phyloP scores from a whole-genome alignment of 495 filamentous ascomycete species.

The Penicillium psychrofluorescens region DNA sequence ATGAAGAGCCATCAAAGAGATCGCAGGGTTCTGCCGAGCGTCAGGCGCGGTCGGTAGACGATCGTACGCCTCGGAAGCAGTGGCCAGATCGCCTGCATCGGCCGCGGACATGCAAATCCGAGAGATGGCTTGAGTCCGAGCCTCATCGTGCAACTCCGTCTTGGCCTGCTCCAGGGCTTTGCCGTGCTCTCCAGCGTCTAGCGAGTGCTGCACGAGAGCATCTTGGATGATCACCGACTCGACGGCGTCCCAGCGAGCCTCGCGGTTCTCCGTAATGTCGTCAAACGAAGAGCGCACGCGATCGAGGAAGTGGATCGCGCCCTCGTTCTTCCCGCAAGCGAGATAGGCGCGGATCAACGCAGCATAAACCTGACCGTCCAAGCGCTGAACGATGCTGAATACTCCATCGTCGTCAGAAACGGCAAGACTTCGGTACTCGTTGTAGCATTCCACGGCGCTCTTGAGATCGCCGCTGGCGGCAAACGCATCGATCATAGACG shows the following conservation, averaged over 20 bases:
- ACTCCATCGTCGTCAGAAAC: slow-evolving; percentile 72
- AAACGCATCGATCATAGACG: slow-evolving; percentile 88
- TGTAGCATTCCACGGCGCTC: slow-evolving; percentile 91
- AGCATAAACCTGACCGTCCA: slow-evolving; percentile 81
- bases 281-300: slow-evolving; percentile 59
- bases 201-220: slow-evolving; percentile 66
- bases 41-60: slow-evolving; percentile 40
- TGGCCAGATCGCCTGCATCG: slow-evolving; percentile 64
- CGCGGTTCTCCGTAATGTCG: slow-evolving; percentile 46
- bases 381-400: slow-evolving; percentile 59
- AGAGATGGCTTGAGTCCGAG: slow-evolving; percentile 47
- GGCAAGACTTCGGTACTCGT: slow-evolving; percentile 82
- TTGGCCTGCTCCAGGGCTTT: slow-evolving; percentile 62
- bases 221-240: slow-evolving; percentile 61
- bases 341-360: slow-evolving; percentile 82
- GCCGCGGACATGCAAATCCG: slow-evolving; percentile 63
- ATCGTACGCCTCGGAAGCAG: slow-evolving; percentile 62
- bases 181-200: slow-evolving; percentile 54
- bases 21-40: slow-evolving; percentile 56
- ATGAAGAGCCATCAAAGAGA: slow-evolving; percentile 78
- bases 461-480: slow-evolving; percentile 69
- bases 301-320: slow-evolving; percentile 73
- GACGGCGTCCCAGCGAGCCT: slow-evolving; percentile 46
- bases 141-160: slow-evolving; percentile 37
- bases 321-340: slow-evolving; percentile 65